Evolutionary conservation across 2,329 filamentous ascomycete species (phyloP).

Genomic region (Coniochaeta sp.): DNA sequence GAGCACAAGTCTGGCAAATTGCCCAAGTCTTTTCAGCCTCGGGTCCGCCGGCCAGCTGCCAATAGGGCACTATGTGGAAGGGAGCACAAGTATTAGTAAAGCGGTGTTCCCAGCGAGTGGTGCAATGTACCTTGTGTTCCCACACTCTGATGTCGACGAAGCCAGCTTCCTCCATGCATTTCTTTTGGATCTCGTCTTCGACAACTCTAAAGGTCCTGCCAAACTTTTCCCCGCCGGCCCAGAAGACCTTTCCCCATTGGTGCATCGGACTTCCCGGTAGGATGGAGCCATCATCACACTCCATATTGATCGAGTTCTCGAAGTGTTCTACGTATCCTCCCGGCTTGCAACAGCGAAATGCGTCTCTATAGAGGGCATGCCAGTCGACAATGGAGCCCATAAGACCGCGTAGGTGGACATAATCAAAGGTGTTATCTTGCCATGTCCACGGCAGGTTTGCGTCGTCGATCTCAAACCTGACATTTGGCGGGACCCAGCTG

Average conservation of each 20-base stretch:
- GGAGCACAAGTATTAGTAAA: background rate
- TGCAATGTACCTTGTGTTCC: conserved; percentile 11
- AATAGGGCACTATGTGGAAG: conserved; percentile 1
- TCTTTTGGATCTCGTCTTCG: conserved; percentile 27
- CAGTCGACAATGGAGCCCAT: conserved; percentile 9
- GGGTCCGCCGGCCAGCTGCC: conserved; percentile 6
- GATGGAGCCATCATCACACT: conserved; percentile 44
- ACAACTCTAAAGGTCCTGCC: conserved; percentile 7
- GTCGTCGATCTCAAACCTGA: background rate
- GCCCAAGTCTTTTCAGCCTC: conserved; percentile 6
- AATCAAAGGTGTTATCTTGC: background rate
- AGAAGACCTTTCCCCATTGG: conserved; percentile 27
- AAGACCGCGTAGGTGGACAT: background rate
- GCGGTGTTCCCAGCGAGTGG: background rate
- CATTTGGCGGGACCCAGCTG: background rate
- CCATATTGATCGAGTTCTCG: conserved; percentile 5
- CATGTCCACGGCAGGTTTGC: background rate
- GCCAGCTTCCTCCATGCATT: conserved; percentile 20
- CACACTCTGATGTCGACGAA: conserved; percentile 15
- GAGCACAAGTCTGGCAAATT: conserved; percentile 1
- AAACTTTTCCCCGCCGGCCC: conserved; percentile 9
- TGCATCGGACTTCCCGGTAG: conserved; percentile 20
- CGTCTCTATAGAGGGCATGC: conserved; percentile 10
- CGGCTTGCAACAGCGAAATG: conserved; percentile 12
- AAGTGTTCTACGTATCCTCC: conserved; percentile 13